Evolutionary conservation across 495 filamentous ascomycete genomes (phyloP).

Genomic region (Penicillium goetzii): DNA sequence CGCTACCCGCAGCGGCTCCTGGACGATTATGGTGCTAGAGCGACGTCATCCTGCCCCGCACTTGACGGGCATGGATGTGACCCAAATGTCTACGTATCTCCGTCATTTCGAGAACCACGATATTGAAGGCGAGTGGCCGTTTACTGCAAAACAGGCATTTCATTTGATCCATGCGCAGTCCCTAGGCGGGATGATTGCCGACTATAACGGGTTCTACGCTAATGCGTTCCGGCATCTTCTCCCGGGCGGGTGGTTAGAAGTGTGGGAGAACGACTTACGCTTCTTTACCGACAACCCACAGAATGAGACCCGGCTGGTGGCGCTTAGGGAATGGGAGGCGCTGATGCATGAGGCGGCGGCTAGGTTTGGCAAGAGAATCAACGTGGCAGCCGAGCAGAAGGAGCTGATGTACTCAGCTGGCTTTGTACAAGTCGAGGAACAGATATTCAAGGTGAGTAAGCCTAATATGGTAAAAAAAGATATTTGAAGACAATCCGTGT

Average conservation of each 20-base stretch:
- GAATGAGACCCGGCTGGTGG: not conserved
- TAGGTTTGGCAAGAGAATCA: not conserved
- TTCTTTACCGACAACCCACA: slow-evolving; percentile 1
- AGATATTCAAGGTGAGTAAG: not conserved
- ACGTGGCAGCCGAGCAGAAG: not conserved
- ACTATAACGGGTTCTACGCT: not conserved
- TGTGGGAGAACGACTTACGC: not conserved
- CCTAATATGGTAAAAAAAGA: not conserved
- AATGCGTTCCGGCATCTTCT: slow-evolving; percentile 3
- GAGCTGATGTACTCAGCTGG: slow-evolving; percentile 1
- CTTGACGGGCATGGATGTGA: not conserved
- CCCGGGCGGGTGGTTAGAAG: slow-evolving; percentile 1
- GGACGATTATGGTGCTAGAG: not conserved
- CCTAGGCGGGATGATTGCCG: not conserved
- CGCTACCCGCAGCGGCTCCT: slow-evolving; percentile 1
- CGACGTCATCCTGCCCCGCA: not conserved
- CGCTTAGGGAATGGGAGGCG: not conserved
- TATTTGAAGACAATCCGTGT: not conserved
- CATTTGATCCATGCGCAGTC: slow-evolving; percentile 1
- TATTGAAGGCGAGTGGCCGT: not conserved
- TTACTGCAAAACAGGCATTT: not conserved
- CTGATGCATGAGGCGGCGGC: not conserved
- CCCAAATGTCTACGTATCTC: not conserved
- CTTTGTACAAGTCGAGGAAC: slow-evolving; percentile 1
- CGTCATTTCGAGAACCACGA: not conserved